Percentiles rank a stretch among this genome's conserved stretches.
Evolutionary conservation across 1,284 basidiomycete genomes (phyloP).

Genomic region (Marasmius sp.): DNA sequence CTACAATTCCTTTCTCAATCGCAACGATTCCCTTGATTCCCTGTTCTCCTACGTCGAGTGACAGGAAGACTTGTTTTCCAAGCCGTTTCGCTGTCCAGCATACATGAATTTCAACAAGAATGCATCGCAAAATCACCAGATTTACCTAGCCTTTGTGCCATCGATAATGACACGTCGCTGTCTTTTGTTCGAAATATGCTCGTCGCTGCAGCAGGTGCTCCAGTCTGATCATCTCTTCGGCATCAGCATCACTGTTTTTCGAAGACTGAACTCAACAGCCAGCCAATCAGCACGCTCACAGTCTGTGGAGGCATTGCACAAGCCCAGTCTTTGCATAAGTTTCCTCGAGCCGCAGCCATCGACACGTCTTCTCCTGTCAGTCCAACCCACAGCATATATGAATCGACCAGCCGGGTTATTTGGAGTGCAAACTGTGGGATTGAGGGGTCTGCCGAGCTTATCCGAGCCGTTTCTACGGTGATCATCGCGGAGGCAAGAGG

Average conservation of each 20-base stretch:
- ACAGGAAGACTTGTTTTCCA: constrained; percentile 68
- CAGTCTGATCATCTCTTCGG: constrained; percentile 7
- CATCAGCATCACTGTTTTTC: constrained; percentile 1
- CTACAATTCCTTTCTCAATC: constrained; percentile 58
- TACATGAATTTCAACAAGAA: constrained; percentile 8
- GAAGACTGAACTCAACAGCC: no score
- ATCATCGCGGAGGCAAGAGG: constrained; percentile 22
- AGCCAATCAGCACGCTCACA: neutral
- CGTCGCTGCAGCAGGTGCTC: constrained; percentile 10
- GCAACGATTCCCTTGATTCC: constrained; percentile 47
- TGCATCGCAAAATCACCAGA: constrained; percentile 7
- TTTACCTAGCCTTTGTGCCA: constrained; percentile 79
- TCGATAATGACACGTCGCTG: constrained; percentile 66
- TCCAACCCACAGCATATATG: constrained; percentile 85
- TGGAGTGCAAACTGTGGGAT: constrained; percentile 68
- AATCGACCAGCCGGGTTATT: constrained; percentile 66
- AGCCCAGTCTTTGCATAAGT: constrained; percentile 76
- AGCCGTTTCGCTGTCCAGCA: constrained; percentile 53
- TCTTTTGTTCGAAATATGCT: constrained; percentile 60
- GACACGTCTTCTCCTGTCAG: constrained; percentile 54
- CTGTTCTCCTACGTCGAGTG: constrained; percentile 61
- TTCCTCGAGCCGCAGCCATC: constrained; percentile 50
- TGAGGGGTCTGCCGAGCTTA: constrained; percentile 44
- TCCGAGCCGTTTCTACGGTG: constrained; percentile 41
- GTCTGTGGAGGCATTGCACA: constrained; percentile 69